These are phyloP conservation scores for Aphelidium insulamus DNA, from an alignment of 371 early-diverging fungal genomes.

Conservation along the genomic window DNA sequence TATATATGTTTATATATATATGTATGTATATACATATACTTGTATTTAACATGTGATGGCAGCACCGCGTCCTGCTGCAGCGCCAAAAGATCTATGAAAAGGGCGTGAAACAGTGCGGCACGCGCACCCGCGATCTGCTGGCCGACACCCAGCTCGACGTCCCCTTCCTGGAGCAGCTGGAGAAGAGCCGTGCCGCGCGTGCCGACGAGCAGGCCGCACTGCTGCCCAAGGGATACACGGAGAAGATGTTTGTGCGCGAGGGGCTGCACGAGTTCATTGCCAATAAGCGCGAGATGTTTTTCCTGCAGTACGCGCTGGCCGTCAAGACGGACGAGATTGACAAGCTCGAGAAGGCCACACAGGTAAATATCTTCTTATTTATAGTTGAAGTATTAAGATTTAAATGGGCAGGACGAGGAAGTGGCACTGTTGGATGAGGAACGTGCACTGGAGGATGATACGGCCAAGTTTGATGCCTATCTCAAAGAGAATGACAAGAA, in stretches of 20 bases:
- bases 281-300: constrained; percentile 26
- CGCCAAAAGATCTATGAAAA: too few relatives aligned
- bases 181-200: too few relatives aligned
- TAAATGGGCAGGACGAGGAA: constrained; percentile 13
- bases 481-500: constrained; percentile 27
- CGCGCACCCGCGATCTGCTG: too few relatives aligned
- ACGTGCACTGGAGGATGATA: constrained; percentile 24
- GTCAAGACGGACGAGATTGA: constrained; percentile 25
- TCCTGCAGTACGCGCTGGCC: constrained; percentile 22
- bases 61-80: too few relatives aligned
- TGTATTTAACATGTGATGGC: too few relatives aligned
- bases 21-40: too few relatives aligned
- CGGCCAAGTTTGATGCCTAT: constrained; percentile 25
- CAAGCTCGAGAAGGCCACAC: constrained; percentile 22
- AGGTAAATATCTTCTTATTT: constrained; percentile 6
- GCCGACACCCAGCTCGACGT: too few relatives aligned
- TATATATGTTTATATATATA: too few relatives aligned
- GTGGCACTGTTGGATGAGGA: constrained; percentile 25
- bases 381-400: background rate
- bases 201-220: background rate
- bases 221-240: background rate
- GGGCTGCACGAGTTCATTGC: constrained; percentile 21
- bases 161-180: too few relatives aligned
- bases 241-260: constrained; percentile 13
- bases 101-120: too few relatives aligned